Evolutionary conservation across 495 filamentous ascomycete genomes (phyloP).

Genomic region (Cryomyces minteri): DNA sequence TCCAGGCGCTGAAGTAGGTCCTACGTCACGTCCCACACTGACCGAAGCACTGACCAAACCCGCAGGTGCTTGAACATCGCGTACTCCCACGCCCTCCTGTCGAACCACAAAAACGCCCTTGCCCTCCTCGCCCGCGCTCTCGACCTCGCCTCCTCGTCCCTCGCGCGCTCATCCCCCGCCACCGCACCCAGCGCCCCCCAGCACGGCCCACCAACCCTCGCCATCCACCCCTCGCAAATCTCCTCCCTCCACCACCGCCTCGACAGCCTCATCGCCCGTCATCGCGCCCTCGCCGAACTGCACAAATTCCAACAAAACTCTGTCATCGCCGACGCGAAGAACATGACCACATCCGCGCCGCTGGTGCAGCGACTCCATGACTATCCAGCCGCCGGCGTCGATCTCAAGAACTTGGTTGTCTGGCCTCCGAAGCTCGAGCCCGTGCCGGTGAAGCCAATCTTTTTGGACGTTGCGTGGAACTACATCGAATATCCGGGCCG

Average conservation of each 20-base stretch:
- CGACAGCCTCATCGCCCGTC: conserved; percentile 48
- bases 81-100: conserved; percentile 60
- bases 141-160: conserved; percentile 27
- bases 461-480: conserved; percentile 95
- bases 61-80: conserved; percentile 67
- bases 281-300: conserved; percentile 68
- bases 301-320: conserved; percentile 32
- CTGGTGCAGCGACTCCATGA: conserved; percentile 55
- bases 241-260: conserved; percentile 39
- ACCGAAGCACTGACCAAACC: not conserved
- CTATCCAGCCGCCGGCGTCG: conserved; percentile 42
- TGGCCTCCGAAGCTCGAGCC: conserved; percentile 72
- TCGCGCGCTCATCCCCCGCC: conserved; percentile 20
- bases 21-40: not conserved
- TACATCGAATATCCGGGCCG: conserved; percentile 86
- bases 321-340: conserved; percentile 12
- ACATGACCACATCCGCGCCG: conserved; percentile 22
- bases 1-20: conserved; percentile 66
- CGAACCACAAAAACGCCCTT: conserved; percentile 61
- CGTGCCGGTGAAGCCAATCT: conserved; percentile 86
- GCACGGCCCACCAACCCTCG: conserved; percentile 32
- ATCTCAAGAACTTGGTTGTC: conserved; percentile 62
- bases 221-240: conserved; percentile 37
- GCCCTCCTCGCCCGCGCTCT: conserved; percentile 59
- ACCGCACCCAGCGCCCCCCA: conserved; percentile 13